Conservation (phyloP, 1,284 basidiomycete genomes). For the Xerocomus amazonicus region DNA sequence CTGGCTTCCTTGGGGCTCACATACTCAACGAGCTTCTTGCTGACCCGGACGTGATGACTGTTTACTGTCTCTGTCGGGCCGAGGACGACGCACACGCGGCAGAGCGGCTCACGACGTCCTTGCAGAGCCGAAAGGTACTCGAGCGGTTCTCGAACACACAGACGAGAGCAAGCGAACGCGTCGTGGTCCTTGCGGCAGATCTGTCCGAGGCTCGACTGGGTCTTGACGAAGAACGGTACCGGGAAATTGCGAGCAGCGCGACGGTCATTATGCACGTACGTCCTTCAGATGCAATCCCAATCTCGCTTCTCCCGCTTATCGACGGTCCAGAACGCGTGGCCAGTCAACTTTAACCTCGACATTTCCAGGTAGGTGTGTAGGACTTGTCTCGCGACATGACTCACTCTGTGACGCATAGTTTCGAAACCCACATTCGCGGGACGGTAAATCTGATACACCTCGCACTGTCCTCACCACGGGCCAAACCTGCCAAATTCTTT, state of each 20-base stretch:
- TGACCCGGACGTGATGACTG: constrained; percentile 34
- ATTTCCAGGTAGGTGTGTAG: constrained; percentile 38
- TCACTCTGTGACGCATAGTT: constrained; percentile 10
- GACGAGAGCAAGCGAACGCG: constrained; percentile 24
- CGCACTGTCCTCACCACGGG: constrained; percentile 41
- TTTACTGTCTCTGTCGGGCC: constrained; percentile 56
- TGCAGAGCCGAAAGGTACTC: constrained; percentile 30
- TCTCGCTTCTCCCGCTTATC: background rate
- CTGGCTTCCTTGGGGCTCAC: constrained; percentile 60
- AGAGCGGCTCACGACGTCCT: constrained; percentile 35
- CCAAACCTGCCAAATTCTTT: constrained; percentile 42
- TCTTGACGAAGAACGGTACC: constrained; percentile 37
- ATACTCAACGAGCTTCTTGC: constrained; percentile 47
- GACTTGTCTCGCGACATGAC: background rate
- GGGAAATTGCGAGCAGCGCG: constrained; percentile 33
- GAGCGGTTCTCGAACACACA: constrained; percentile 7
- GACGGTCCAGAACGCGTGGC: constrained; percentile 41
- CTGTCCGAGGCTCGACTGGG: constrained; percentile 41
- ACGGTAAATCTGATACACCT: constrained; percentile 54
- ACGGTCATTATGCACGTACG: constrained; percentile 51
- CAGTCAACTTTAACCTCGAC: constrained; percentile 45
- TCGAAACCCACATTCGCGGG: constrained; percentile 48
- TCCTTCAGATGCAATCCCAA: background rate
- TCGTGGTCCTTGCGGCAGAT: constrained; percentile 44
- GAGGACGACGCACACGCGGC: constrained; percentile 36